Percentiles rank a stretch among this genome's conserved stretches.
phyloP scores from a whole-genome alignment of 2,329 filamentous ascomycete genomes.

The Ophiobolus disseminans region DNA sequence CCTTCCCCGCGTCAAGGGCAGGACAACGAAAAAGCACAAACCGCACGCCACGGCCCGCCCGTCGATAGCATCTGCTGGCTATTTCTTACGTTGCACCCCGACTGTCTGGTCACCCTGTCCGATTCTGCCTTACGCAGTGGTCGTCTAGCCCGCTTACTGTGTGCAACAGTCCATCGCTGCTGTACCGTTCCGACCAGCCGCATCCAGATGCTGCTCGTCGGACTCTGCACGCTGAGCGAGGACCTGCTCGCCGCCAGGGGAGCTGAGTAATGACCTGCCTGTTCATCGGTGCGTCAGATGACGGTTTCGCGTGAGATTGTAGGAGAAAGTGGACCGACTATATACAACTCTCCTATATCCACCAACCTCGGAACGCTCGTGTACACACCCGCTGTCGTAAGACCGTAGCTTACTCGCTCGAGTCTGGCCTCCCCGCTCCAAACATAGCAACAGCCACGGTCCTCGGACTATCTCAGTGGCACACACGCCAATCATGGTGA shows the following conservation, averaged over 20 bases:
- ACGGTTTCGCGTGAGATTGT: conserved; percentile 21
- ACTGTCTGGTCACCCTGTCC: conserved; percentile 7
- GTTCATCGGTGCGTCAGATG: conserved; percentile 6
- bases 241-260: too few relatives aligned
- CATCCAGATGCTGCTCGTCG: background rate
- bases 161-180: background rate
- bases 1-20: conserved; percentile 11
- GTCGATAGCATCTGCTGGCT: conserved; percentile 1
- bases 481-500: conserved; percentile 18
- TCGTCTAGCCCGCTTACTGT: conserved; percentile 4
- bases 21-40: conserved; percentile 17
- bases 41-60: conserved; percentile 5
- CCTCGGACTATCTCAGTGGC: conserved; percentile 1
- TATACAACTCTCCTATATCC: background rate
- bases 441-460: conserved; percentile 7
- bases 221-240: background rate
- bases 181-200: background rate
- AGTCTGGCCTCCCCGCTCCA: conserved; percentile 1
- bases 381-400: background rate
- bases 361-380: background rate
- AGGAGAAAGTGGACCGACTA: conserved; percentile 3
- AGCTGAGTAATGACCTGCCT: background rate
- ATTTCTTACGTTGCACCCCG: background rate
- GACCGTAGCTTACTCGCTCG: background rate
- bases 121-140: background rate